A percentile compares a stretch with the other conserved stretches of the same genome.
Evolutionary conservation across 2,329 filamentous ascomycete genomes (phyloP).

Genomic region (Cordyceps fumosorosea): DNA sequence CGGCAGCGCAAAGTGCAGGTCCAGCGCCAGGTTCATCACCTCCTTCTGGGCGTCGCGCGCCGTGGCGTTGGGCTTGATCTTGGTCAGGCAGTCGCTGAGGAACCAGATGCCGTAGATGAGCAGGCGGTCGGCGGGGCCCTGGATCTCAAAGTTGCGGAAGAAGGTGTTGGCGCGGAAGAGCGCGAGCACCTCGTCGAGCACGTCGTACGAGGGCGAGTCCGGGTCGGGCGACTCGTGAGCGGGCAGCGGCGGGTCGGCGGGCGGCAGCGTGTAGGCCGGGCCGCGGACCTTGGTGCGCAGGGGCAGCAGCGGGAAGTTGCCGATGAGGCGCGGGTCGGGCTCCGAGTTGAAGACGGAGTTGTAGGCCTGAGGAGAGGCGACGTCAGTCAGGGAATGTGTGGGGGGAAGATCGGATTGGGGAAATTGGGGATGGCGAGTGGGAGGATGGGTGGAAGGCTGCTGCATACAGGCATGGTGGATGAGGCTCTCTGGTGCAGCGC

Average conservation of each 20-base stretch:
- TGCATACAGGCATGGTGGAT: conserved; percentile 19
- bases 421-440: not conserved
- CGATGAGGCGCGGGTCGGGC: conserved; percentile 60
- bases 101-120: conserved; percentile 96
- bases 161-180: conserved; percentile 98
- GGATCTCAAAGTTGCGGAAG: conserved; percentile 99
- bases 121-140: conserved; percentile 87
- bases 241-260: conserved; percentile 50
- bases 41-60: conserved; percentile 60
- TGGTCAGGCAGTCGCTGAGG: conserved; percentile 80
- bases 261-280: conserved; percentile 79
- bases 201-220: conserved; percentile 89
- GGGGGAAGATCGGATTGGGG: not conserved
- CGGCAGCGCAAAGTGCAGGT: conserved; percentile 87
- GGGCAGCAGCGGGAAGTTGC: conserved; percentile 91
- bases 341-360: conserved; percentile 93
- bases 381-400: not conserved
- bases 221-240: conserved; percentile 65
- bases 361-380: conserved; percentile 61
- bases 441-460: not conserved
- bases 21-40: conserved; percentile 83
- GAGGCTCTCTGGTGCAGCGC: conserved; percentile 12
- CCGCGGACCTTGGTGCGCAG: conserved; percentile 92
- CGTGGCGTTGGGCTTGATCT: conserved; percentile 70
- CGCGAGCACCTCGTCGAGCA: conserved; percentile 85